Evolutionary conservation across 176 grass and related monocot species (phyloP).

Genomic region (Canna indica): DNA sequence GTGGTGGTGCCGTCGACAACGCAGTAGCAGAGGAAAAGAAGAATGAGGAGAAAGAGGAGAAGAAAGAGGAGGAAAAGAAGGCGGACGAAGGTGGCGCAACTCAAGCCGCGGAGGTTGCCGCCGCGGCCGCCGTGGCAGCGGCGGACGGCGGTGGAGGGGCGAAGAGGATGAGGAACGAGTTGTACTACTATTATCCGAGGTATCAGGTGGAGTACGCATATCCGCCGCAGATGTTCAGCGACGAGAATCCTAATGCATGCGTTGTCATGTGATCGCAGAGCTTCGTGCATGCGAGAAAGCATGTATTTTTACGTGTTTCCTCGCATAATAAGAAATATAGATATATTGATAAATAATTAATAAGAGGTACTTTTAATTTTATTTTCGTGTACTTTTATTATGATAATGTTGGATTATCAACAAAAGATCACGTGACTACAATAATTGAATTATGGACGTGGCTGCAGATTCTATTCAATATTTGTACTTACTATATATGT

Average conservation of each 20-base stretch:
- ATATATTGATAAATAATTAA: too few relatives aligned
- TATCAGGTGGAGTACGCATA: neutral
- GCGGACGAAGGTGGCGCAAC: neutral
- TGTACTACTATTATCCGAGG: neutral
- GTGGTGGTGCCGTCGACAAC: neutral
- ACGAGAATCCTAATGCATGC: conserved; percentile 2
- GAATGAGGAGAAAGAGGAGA: neutral
- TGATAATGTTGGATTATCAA: too few relatives aligned
- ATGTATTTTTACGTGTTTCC: too few relatives aligned
- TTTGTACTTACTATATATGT: too few relatives aligned
- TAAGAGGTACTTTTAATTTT: too few relatives aligned
- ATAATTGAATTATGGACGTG: too few relatives aligned
- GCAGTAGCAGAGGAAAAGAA: neutral
- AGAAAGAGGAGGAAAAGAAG: neutral
- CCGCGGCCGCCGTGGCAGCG: neutral
- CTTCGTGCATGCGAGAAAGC: too few relatives aligned
- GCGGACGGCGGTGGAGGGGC: neutral
- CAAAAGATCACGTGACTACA: too few relatives aligned
- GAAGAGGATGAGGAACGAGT: neutral
- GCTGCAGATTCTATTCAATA: too few relatives aligned
- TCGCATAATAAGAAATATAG: too few relatives aligned
- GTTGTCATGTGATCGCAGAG: neutral
- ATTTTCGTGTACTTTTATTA: too few relatives aligned
- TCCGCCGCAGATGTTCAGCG: conserved; percentile 3
- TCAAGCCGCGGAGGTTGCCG: neutral